These are phyloP conservation scores for Rachicladosporium sp. DNA, from an alignment of 2,329 filamentous ascomycete genomes.

Conservation along the genomic window DNA sequence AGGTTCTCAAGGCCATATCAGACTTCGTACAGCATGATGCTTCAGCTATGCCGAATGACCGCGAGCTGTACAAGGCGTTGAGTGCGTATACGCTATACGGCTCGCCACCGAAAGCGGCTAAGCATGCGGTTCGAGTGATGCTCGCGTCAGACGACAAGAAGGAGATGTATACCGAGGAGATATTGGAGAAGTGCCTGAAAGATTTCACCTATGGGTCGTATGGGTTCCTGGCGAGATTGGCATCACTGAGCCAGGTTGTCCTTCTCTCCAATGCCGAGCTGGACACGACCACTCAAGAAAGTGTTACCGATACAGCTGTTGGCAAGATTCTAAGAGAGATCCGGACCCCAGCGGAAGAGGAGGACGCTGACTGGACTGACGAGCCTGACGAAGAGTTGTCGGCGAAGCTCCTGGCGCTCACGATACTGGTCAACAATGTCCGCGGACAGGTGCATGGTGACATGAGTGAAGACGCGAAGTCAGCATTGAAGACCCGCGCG, in stretches of 20 bases:
- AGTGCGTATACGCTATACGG: conserved; percentile 75
- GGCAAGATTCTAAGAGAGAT: conserved; percentile 61
- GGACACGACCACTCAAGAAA: conserved; percentile 55
- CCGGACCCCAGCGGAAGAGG: conserved; percentile 40
- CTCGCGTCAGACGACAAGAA: conserved; percentile 65
- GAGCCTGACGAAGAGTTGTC: conserved; percentile 67
- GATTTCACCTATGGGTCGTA: conserved; percentile 60
- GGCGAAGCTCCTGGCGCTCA: conserved; percentile 73
- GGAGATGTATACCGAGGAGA: conserved; percentile 73
- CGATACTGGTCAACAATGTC: conserved; percentile 74
- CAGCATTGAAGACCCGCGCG: conserved; percentile 39
- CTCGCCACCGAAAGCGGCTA: conserved; percentile 68
- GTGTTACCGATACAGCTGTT: conserved; percentile 67
- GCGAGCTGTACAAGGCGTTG: conserved; percentile 69
- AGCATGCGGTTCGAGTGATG: conserved; percentile 86
- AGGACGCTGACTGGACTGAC: conserved; percentile 32
- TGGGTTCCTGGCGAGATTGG: conserved; percentile 62
- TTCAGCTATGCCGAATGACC: conserved; percentile 67
- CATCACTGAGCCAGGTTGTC: conserved; percentile 61
- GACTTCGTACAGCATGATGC: conserved; percentile 82
- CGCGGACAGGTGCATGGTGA: conserved; percentile 40
- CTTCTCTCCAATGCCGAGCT: conserved; percentile 61
- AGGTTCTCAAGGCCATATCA: conserved; percentile 86
- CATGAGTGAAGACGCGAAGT: conserved; percentile 22
- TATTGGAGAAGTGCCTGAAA: conserved; percentile 64